A percentile compares a stretch with the other conserved stretches of the same genome.
These are phyloP conservation scores for Gossypium davidsonii DNA, from an alignment of 441 rosid genomes.

Conservation along the genomic window DNA sequence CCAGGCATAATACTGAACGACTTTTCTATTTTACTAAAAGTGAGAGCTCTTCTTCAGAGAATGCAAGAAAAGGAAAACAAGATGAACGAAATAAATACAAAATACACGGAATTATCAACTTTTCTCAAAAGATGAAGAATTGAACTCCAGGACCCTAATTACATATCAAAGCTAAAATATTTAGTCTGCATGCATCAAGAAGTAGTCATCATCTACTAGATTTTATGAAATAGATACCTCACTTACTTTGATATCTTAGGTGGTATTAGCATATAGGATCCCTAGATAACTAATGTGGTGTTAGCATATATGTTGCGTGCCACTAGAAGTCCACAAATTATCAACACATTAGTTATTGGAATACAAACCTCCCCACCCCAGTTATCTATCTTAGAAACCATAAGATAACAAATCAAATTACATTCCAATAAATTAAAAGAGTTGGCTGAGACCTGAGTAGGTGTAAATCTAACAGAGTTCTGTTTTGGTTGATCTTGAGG, in stretches of 20 bases:
- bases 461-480: slow-evolving; percentile 90
- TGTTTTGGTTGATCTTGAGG: slow-evolving; percentile 99
- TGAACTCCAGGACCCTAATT: not conserved
- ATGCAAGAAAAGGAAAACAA: not conserved
- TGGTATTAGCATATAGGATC: not conserved
- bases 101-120: not conserved
- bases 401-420: slow-evolving; percentile 11
- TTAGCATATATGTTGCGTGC: not conserved
- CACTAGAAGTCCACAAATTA: not conserved
- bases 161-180: not conserved
- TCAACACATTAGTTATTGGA: not conserved
- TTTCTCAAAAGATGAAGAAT: not conserved
- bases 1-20: not conserved
- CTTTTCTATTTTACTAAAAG: not conserved
- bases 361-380: not conserved
- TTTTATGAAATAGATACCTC: not conserved
- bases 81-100: not conserved
- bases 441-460: slow-evolving; percentile 69
- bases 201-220: not conserved
- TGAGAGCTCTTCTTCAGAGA: not conserved
- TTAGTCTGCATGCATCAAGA: not conserved
- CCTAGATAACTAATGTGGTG: not conserved
- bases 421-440: slow-evolving; percentile 10
- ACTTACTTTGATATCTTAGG: not conserved
- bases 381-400: not conserved